Percentiles rank a stretch among this genome's conserved stretches.
Evolutionary conservation across 139 green algal species (phyloP).

Genomic region (Chloropicon primus): DNA sequence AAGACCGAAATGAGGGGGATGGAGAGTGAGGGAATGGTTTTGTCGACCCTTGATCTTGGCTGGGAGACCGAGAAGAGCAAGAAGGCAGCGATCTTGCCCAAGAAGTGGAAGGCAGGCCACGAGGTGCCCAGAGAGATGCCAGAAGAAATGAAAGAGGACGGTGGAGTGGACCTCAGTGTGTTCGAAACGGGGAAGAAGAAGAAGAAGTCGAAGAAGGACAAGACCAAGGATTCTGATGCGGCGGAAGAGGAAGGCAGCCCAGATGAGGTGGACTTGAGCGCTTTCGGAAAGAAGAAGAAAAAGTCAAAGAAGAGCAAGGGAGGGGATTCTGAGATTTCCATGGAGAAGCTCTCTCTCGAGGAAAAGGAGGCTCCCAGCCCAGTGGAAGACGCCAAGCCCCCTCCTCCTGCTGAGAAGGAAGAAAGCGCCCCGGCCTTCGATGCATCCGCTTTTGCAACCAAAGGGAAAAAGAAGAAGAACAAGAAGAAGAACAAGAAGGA

Average conservation of each 20-base stretch:
- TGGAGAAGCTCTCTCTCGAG: background rate
- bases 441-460: background rate
- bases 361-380: background rate
- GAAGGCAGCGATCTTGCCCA: conserved; percentile 11
- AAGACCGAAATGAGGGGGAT: conserved; percentile 46
- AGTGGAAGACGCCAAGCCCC: too few species aligned
- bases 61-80: conserved; percentile 37
- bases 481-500: conserved; percentile 36
- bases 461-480: conserved; percentile 35
- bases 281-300: background rate
- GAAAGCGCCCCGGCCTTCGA: background rate
- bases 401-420: background rate
- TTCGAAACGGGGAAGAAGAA: conserved; percentile 5
- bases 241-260: background rate
- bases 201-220: conserved; percentile 21
- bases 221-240: conserved; percentile 13
- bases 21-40: conserved; percentile 66
- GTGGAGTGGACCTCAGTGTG: background rate
- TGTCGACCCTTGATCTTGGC: conserved; percentile 56
- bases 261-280: background rate
- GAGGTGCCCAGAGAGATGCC: background rate
- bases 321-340: background rate
- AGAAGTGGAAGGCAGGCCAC: background rate
- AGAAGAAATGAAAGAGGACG: background rate
- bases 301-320: background rate